Base-by-base conservation (phyloP, 2,329 filamentous ascomycete genomes). In the Hirsutella thompsonii region DNA sequence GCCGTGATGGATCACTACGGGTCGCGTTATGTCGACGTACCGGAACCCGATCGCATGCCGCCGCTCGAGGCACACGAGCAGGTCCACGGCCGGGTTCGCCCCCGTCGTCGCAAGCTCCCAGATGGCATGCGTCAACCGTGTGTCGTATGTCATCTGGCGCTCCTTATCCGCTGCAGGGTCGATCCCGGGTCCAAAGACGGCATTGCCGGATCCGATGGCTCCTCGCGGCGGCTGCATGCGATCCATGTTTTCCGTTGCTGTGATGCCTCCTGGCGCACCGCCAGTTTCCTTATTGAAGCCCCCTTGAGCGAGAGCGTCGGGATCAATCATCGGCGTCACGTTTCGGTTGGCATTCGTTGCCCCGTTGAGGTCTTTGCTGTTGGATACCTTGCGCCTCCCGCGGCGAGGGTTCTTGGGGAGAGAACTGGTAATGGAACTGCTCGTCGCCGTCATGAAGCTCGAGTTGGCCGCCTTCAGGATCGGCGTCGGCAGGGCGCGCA, bases 401-500 rank as follows among this genome's bases (percentile, higher is more conserved):
- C 78, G 69, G 37, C 75, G 68, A 8, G 72, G 67, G 19, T 70
- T 71, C 57, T 82, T 86, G 2, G 83, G 83, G 5, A 89, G 65
- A 36, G 81, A 87, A 41, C 79, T 84, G 0, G 83, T 85, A 46
- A 94, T 80, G 46, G 83, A 90, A 38, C 83, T 86, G 57, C 84
- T 93, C 0, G 89, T 94, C 3, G 88, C 84, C 20, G 80, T 84
- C 79, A 98, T 90, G 63, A 96, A 95, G 44, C 83, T 89, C 35
- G 88, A 92, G 60, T 96, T 98, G 40, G 92, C 92, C 1, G 89
- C 89, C 59, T 89, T 94, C 29, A 98, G 70, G 29, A 98, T 80
- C 0, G 92, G 85, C 0, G 89, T 90, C 0, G 92, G 92, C 0
- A 98, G 69, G 0, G 88, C 87, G 19, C 92, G 80, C 2, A 98